Conservation (phyloP, 441 rosid species). For the Syzygium malaccense region DNA sequence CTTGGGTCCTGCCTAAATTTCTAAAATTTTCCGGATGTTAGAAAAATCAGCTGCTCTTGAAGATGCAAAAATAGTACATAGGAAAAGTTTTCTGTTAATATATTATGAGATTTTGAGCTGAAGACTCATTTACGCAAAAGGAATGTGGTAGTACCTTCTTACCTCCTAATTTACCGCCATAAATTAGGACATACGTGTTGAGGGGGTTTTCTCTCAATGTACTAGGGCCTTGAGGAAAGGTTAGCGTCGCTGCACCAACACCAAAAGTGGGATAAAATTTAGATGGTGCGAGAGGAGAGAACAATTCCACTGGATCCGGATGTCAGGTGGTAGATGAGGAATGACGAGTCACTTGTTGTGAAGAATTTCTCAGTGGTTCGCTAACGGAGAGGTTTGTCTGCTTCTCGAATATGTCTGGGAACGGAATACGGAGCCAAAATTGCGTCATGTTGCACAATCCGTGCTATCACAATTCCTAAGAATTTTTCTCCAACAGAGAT, state of each 20-base stretch:
- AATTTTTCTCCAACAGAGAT: conserved; percentile 69
- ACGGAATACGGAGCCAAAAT: conserved; percentile 86
- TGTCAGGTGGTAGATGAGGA: neutral
- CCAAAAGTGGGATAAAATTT: neutral
- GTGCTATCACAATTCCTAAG: conserved; percentile 61
- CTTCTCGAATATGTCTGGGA: conserved; percentile 80
- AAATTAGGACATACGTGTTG: neutral
- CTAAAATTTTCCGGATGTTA: neutral
- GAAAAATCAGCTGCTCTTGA: neutral
- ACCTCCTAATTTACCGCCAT: too few species aligned
- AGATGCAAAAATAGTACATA: neutral
- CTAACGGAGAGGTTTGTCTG: conserved; percentile 37
- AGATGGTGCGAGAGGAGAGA: neutral
- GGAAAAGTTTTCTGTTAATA: neutral
- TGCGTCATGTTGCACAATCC: conserved; percentile 77
- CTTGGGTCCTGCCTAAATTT: neutral
- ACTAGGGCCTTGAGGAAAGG: neutral
- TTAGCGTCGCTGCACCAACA: fast-evolving
- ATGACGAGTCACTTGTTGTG: neutral
- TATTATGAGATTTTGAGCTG: neutral
- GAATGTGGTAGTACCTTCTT: neutral
- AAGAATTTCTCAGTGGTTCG: neutral
- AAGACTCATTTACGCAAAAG: neutral
- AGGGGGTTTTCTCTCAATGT: neutral
- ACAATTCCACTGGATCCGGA: neutral